Conservation (phyloP, 2,329 filamentous ascomycete species). For the Penicillium capsulatum region DNA sequence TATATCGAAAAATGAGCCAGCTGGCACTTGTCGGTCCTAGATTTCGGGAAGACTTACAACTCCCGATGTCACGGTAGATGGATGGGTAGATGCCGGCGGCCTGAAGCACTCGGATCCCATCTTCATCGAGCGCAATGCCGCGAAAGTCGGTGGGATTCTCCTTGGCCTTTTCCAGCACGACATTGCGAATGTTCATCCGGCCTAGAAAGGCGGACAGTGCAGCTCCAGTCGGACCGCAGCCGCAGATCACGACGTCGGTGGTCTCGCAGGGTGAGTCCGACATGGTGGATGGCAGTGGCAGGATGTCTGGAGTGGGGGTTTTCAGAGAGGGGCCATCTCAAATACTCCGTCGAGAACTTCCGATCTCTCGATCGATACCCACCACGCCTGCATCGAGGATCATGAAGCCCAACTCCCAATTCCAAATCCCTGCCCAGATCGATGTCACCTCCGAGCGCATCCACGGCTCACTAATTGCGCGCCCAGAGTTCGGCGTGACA, state of each 20-base stretch:
- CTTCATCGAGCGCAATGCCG: conserved; percentile 32
- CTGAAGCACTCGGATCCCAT: conserved; percentile 31
- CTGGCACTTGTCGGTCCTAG: conserved; percentile 2
- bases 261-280: too few relatives aligned
- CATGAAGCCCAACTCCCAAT: too few relatives aligned
- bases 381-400: too few relatives aligned
- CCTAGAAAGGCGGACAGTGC: conserved; percentile 28
- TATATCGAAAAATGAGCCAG: conserved; percentile 3
- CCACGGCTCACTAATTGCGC: too few relatives aligned
- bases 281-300: too few relatives aligned
- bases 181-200: conserved; percentile 21
- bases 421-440: too few relatives aligned
- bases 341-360: too few relatives aligned
- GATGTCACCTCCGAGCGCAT: too few relatives aligned
- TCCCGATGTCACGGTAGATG: conserved; percentile 28
- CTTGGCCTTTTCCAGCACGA: conserved; percentile 26
- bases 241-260: conserved; percentile 30
- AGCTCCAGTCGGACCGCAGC: conserved; percentile 30
- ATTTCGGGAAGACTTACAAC: conserved; percentile 13
- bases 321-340: too few relatives aligned
- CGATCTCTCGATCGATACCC: too few relatives aligned
- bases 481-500: too few relatives aligned
- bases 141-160: conserved; percentile 32
- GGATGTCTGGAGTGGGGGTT: too few relatives aligned
- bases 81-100: conserved; percentile 27